phyloP scores from a whole-genome alignment of 305 asterid species.

The Striga hermonthica region DNA sequence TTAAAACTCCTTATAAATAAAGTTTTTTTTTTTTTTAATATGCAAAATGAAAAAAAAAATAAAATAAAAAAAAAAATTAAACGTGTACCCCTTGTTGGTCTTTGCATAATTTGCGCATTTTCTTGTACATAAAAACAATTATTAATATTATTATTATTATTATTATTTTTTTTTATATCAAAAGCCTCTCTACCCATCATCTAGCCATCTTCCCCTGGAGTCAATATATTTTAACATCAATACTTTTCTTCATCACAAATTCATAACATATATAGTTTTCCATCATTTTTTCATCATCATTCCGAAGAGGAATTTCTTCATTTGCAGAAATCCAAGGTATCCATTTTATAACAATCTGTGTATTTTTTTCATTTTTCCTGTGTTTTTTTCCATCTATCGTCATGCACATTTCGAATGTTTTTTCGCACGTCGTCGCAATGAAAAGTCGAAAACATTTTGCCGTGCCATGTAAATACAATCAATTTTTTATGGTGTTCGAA shows the following conservation, averaged over 20 bases:
- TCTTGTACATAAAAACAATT: conserved; percentile 21
- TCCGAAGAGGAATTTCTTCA: conserved; percentile 32
- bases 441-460: background rate
- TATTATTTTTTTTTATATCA: conserved; percentile 3
- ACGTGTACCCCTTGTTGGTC: conserved; percentile 25
- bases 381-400: background rate
- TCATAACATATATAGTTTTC: conserved; percentile 11
- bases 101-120: conserved; percentile 42
- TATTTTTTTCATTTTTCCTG: background rate
- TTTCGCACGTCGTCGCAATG: background rate
- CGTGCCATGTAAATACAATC: too few relatives aligned
- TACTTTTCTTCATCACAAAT: conserved; percentile 21
- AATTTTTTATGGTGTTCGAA: too few relatives aligned
- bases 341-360: background rate
- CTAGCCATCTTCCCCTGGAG: conserved; percentile 17
- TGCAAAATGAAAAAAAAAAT: too few relatives aligned
- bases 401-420: background rate
- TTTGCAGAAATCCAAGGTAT: conserved; percentile 30
- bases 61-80: too few relatives aligned
- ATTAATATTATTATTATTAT: too few relatives aligned
- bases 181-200: conserved; percentile 22
- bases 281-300: conserved; percentile 32
- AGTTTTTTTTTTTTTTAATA: too few relatives aligned
- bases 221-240: background rate
- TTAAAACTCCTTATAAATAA: too few relatives aligned